Percentiles rank a stretch among this genome's conserved stretches.
These are phyloP conservation scores for Yarrowia sp. DNA, from an alignment of 805 yeast species.

Conservation along the genomic window DNA sequence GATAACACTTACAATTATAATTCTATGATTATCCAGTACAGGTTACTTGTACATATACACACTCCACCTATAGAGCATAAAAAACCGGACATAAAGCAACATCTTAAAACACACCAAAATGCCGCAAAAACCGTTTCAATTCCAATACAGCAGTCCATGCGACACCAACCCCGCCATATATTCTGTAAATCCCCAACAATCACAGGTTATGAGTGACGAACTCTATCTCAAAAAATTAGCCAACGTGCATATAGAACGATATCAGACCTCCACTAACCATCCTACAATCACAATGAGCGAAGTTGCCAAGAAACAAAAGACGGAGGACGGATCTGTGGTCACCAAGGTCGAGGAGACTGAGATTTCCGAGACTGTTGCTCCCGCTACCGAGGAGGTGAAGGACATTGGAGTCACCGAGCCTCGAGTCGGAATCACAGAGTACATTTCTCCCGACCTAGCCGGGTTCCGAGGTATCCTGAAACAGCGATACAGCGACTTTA, in stretches of 20 bases:
- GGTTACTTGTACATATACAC: no score
- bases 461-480: slow-evolving; percentile 82
- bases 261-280: not conserved
- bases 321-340: slow-evolving; percentile 4
- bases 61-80: not conserved
- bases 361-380: not conserved
- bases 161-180: no score
- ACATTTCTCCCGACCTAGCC: slow-evolving; percentile 47
- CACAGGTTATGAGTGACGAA: slow-evolving; percentile 9
- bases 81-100: no score
- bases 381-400: not conserved
- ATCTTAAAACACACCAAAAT: no score
- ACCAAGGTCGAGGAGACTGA: not conserved
- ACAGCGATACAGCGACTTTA: slow-evolving; percentile 87
- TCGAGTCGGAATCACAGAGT: slow-evolving; percentile 87
- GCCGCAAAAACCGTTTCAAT: no score
- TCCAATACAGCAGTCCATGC: no score
- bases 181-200: no score
- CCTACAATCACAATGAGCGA: not conserved
- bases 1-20: no score
- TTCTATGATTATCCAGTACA: no score
- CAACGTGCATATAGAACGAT: not conserved
- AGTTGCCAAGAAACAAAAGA: slow-evolving; percentile 22
- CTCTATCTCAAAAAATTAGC: slow-evolving; percentile 16
- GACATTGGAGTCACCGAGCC: slow-evolving; percentile 54